Conservation (phyloP, 441 rosid species). For the Populus trichocarpa region DNA sequence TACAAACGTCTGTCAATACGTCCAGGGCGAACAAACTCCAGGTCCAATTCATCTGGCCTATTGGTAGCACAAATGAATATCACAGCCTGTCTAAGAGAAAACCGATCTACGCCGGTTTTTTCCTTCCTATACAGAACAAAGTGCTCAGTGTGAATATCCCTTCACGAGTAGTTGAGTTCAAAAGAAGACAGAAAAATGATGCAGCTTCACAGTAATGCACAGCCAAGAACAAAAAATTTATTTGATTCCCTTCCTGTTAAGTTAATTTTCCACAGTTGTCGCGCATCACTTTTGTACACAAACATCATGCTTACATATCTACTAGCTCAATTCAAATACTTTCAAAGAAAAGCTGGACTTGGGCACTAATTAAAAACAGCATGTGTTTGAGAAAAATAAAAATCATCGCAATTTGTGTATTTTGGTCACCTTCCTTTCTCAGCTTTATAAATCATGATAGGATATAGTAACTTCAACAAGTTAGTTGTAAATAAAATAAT, state of each 20-base stretch:
- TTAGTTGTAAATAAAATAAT: background rate
- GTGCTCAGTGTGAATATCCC: constrained; percentile 18
- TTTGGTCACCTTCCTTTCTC: background rate
- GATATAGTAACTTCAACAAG: too few relatives aligned
- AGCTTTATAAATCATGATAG: background rate
- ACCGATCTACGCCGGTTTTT: constrained; percentile 86
- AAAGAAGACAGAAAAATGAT: background rate
- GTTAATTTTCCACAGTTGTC: background rate
- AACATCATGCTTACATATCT: background rate
- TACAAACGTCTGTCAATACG: constrained; percentile 94
- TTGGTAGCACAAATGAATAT: constrained; percentile 98
- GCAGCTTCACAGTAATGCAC: constrained; percentile 1
- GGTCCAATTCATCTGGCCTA: constrained; percentile 95
- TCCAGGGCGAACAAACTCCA: constrained; percentile 87
- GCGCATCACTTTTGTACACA: background rate
- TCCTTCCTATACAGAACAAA: constrained; percentile 60
- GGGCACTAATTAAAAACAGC: background rate
- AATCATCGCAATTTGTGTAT: background rate
- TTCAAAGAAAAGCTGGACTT: background rate
- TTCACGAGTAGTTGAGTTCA: background rate
- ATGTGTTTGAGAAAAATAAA: background rate
- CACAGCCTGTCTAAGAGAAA: constrained; percentile 94
- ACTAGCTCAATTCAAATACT: background rate
- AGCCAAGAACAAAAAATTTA: background rate
- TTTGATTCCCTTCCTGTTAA: too few relatives aligned